A percentile compares a stretch with the other conserved stretches of the same genome.
Conservation (phyloP, 2,329 filamentous ascomycete genomes). For the Fusarium sp. region DNA sequence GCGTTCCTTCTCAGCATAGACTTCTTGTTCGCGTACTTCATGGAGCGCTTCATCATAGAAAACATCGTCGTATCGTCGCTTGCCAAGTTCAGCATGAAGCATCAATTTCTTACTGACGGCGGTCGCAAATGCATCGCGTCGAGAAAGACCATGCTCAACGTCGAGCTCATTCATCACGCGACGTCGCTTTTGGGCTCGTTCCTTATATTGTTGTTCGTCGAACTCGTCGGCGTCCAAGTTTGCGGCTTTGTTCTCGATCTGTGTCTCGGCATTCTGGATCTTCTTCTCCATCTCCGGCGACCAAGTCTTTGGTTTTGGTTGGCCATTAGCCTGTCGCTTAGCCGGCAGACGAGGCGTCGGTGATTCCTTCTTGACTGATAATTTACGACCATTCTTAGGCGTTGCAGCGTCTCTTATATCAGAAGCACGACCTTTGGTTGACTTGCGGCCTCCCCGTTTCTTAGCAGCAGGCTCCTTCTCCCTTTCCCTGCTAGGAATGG, state of each 20-base stretch:
- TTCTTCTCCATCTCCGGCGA: slow-evolving; percentile 62
- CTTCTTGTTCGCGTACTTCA: slow-evolving; percentile 88
- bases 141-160: slow-evolving; percentile 69
- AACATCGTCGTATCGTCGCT: slow-evolving; percentile 78
- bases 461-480: slow-evolving; percentile 46
- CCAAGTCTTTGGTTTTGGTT: slow-evolving; percentile 72
- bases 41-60: slow-evolving; percentile 85
- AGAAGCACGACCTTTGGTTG: slow-evolving; percentile 63
- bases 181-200: slow-evolving; percentile 74
- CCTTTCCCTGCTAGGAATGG: slow-evolving; percentile 42
- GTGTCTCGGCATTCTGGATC: slow-evolving; percentile 53
- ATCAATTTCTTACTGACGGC: slow-evolving; percentile 71
- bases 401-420: slow-evolving; percentile 62
- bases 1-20: slow-evolving; percentile 95
- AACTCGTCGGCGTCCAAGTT: slow-evolving; percentile 58
- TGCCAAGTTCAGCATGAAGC: slow-evolving; percentile 76
- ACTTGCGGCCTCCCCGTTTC: slow-evolving; percentile 50
- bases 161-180: slow-evolving; percentile 74
- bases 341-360: slow-evolving; percentile 60
- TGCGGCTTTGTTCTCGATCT: slow-evolving; percentile 60
- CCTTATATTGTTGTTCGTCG: slow-evolving; percentile 60
- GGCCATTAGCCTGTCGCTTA: slow-evolving; percentile 71
- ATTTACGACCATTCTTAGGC: slow-evolving; percentile 62
- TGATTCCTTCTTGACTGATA: slow-evolving; percentile 62
- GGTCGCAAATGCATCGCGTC: slow-evolving; percentile 69